Evolutionary conservation across 2,329 filamentous ascomycete species (phyloP), one percentile per base, ranked within the genome.

Genomic region (Aschersonia sp.): DNA sequence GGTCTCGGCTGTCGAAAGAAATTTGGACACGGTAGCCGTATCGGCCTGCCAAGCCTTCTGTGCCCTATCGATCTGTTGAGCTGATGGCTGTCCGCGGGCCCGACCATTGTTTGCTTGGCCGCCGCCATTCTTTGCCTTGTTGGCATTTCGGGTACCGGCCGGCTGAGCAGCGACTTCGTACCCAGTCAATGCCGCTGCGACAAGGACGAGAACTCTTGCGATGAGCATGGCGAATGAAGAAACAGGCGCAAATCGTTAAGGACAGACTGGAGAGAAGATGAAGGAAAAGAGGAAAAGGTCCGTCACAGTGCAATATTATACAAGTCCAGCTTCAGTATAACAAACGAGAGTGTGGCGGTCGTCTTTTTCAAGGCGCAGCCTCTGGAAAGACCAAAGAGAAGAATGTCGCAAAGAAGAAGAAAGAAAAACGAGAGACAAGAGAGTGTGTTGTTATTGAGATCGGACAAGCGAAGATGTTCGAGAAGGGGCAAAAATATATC

Each of bases 11-110:
- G 10, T 48, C 1, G 51, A 54, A 5, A 53, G 42, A 31, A 54
- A 54, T 20, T 48, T 35, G 6, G 52, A 53, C 4, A 54, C 52
- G 2, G 12, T 47, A 9, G 30, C 28, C 6, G 52, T 54, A 45
- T 54, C 52, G 7, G 31, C 43, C 28, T 46, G 51, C 52, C 52
- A 54, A 4, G 35, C 10, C 3, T 32, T 41, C 9, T 43, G 45
- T 2, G 51, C 51, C 5, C 28, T 45, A n/a, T 45, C 48, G 43
- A 53, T 43, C 5, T n/a, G 10, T 30, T 45, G 35, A 29, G 31
- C 29, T 3, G 47, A 45, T 7, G 47, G 38, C 38, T 35, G 32
- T n/a, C 38, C 40, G 10, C 45, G 28, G 20, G 20, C 30, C 28
- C 38, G 9, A 6, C 43, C 29, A 7, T 29, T 31, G 28, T 29